Evolutionary conservation across 2,329 filamentous ascomycete species (phyloP).

Genomic region (Neofusicoccum kwambonambiense): DNA sequence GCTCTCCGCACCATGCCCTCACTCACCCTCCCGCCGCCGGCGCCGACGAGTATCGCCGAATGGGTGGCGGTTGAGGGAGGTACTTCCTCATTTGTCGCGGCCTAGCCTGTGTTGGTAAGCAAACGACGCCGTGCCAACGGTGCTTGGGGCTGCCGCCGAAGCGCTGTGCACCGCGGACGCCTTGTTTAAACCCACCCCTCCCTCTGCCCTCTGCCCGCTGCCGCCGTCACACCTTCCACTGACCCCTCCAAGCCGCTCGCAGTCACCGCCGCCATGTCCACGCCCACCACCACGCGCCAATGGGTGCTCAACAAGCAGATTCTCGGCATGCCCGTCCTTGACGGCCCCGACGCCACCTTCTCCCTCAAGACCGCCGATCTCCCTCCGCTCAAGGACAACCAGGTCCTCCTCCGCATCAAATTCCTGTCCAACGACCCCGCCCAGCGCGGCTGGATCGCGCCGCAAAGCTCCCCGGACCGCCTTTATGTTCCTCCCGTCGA

Average conservation of each 20-base stretch:
- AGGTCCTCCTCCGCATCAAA: conserved; percentile 48
- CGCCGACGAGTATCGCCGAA: neutral
- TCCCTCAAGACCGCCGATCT: conserved; percentile 37
- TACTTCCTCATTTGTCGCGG: neutral
- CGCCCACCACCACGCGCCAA: conserved; percentile 34
- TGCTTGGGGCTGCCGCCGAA: neutral
- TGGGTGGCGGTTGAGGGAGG: neutral
- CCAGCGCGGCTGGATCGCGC: conserved; percentile 37
- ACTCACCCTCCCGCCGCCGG: neutral
- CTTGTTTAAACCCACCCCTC: neutral
- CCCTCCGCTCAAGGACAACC: conserved; percentile 36
- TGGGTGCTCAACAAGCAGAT: conserved; percentile 47
- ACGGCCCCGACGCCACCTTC: conserved; percentile 42
- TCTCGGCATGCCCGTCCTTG: conserved; percentile 33
- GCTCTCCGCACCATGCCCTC: too few relatives aligned
- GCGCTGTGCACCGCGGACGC: neutral
- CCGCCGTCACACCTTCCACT: neutral
- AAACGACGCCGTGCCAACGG: too few relatives aligned
- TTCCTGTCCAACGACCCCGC: conserved; percentile 56
- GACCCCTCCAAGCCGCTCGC: neutral
- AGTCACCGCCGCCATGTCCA: neutral
- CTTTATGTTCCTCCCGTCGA: conserved; percentile 69
- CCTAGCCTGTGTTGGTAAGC: neutral
- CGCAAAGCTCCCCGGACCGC: conserved; percentile 27
- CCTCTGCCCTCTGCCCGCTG: neutral